Conservation (phyloP, 2,329 filamentous ascomycete genomes). For the Chalaropsis thielavioides region DNA sequence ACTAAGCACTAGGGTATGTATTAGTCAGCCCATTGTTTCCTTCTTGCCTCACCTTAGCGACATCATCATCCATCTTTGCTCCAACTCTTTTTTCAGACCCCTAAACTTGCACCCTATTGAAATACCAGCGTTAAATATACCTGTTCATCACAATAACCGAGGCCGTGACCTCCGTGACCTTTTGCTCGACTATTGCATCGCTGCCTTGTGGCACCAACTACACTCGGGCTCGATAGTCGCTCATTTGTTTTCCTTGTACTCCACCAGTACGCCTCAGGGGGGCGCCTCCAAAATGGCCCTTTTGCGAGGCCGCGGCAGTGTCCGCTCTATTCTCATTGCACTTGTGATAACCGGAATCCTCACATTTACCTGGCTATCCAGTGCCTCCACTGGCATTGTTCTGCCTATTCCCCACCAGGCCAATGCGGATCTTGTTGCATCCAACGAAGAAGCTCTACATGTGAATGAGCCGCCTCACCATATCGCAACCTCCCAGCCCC, state of each 20-base stretch:
- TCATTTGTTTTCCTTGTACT: background rate
- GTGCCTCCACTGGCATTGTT: background rate
- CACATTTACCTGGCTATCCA: background rate
- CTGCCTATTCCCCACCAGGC: background rate
- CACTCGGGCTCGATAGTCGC: background rate
- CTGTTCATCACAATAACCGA: background rate
- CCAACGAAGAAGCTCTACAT: background rate
- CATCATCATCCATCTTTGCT: too few relatives aligned
- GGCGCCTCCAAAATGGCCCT: background rate
- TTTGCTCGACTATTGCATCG: background rate
- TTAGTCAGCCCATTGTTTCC: too few relatives aligned
- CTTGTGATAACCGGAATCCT: slow-evolving; percentile 1
- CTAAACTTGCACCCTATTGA: too few relatives aligned
- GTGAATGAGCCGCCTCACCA: background rate
- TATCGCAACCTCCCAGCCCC: background rate
- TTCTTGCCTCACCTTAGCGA: too few relatives aligned
- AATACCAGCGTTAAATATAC: background rate
- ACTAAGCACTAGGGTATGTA: too few relatives aligned
- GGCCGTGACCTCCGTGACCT: background rate
- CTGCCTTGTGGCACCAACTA: background rate
- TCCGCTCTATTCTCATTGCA: slow-evolving; percentile 4
- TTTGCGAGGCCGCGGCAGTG: background rate
- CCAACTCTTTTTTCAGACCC: too few relatives aligned
- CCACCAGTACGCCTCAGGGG: background rate
- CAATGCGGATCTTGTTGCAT: background rate